phyloP scores from a whole-genome alignment of 2,329 filamentous ascomycete genomes.

The Apiospora sp. region DNA sequence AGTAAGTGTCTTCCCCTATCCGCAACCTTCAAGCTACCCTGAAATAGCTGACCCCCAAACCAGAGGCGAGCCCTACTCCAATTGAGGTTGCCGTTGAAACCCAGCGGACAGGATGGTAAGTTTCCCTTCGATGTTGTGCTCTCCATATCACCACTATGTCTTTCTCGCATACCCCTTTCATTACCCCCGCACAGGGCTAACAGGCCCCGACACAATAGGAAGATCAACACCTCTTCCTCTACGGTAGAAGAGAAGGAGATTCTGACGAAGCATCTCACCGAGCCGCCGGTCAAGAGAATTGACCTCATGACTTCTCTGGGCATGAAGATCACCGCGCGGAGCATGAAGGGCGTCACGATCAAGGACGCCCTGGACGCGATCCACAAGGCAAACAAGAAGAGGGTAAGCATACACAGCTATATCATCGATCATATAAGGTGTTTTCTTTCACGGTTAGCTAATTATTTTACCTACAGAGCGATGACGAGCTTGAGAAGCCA shows the following conservation, averaged over 20 bases:
- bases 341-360: slow-evolving; percentile 94
- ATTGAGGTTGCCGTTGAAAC: slow-evolving; percentile 82
- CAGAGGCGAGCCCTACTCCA: slow-evolving; percentile 77
- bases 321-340: slow-evolving; percentile 86
- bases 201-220: slow-evolving; percentile 64
- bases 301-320: slow-evolving; percentile 91
- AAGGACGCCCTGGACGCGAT: slow-evolving; percentile 97
- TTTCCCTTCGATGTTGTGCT: slow-evolving; percentile 27
- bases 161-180: slow-evolving; percentile 17
- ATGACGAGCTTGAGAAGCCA: slow-evolving; percentile 88
- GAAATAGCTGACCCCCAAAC: neutral
- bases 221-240: slow-evolving; percentile 86
- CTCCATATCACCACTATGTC: slow-evolving; percentile 20
- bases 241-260: slow-evolving; percentile 83
- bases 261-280: slow-evolving; percentile 82
- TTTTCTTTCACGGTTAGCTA: neutral
- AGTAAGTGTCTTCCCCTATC: slow-evolving; percentile 63
- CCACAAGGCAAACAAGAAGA: slow-evolving; percentile 96
- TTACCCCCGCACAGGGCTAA: slow-evolving; percentile 27
- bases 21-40: neutral
- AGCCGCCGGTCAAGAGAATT: slow-evolving; percentile 89
- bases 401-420: slow-evolving; percentile 62
- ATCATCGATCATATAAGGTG: slow-evolving; percentile 8
- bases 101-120: slow-evolving; percentile 88
- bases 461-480: slow-evolving; percentile 43